Base-by-base conservation (phyloP, 1,284 basidiomycete species). In the Gymnopus androsaceus region DNA sequence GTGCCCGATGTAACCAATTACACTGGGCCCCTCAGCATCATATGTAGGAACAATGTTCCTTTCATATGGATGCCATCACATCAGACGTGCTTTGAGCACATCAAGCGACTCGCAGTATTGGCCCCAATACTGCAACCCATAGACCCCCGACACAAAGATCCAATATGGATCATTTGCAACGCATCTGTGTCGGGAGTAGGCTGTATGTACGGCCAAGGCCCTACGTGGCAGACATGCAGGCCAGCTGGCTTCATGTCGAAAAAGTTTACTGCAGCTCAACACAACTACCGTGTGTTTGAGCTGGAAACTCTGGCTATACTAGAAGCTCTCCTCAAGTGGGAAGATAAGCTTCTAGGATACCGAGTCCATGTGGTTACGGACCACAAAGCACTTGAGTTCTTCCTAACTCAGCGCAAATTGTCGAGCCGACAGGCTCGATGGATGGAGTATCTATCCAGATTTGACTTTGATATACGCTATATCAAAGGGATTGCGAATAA, bases 101-200 rank as follows among this genome's bases (percentile, higher is more conserved):
- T 61, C 3, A 61, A 61, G 27, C 44, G 23, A 36, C 15, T 25
- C 49, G 28, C 53, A 47, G 11, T 34, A 30, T 8, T 55, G 56
- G 48, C 60, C 2, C 47, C 48, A 2, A 33, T 54, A 0, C 27
- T 62, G 0, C 17, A 46, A 9, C 54, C 59, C 1, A 56, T 60
- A 5, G 50, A 60, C 15, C 40, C 55, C 1, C 3, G 14, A 6
- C 40, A 3, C 3, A 2, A 57, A 52, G 69, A 75, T 38, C 66
- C 70, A 0, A 77, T 79, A 3, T 79, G 74, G 73, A 49, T 78
- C 0, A 72, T 78, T 2, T 75, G 72, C 48, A 72, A 81, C 44
- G 72, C 74, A 8, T 45, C 41, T 7, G 31, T 54, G 21, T 45
- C 51, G 7, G 51, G 51, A 33, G 41, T 54, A 19, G 51, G 51